Conservation (phyloP, 2,329 filamentous ascomycete species). For the Zymoseptoria brevis region DNA sequence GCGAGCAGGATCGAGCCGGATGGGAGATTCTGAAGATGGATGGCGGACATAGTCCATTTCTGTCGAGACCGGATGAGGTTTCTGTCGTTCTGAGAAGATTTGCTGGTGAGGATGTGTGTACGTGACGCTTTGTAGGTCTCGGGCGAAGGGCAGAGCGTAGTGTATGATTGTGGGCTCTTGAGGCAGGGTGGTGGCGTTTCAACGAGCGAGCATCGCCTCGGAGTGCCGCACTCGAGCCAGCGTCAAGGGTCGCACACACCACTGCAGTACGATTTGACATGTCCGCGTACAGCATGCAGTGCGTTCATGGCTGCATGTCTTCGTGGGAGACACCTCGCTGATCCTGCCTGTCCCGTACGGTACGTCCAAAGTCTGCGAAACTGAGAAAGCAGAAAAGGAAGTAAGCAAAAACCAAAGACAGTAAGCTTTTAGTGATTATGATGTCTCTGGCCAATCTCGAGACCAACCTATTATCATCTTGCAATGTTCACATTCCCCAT, state of each 20-base stretch:
- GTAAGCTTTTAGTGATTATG: background rate
- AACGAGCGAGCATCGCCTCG: no score
- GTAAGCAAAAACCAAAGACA: background rate
- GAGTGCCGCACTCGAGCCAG: background rate
- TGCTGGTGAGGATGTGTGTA: conserved; percentile 1
- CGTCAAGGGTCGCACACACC: background rate
- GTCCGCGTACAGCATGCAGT: background rate
- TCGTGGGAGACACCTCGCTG: background rate
- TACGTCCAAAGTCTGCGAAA: background rate
- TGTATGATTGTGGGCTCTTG: no score
- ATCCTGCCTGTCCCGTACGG: background rate
- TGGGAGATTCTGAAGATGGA: conserved; percentile 9
- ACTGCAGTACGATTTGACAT: background rate
- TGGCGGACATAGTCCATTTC: conserved; percentile 14
- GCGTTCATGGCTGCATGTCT: background rate
- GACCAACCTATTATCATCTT: background rate
- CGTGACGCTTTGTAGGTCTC: background rate
- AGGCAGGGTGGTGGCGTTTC: no score
- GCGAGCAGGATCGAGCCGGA: conserved; percentile 2
- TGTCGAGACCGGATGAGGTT: conserved; percentile 12
- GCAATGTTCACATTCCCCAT: background rate
- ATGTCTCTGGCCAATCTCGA: background rate
- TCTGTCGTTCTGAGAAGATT: conserved; percentile 5
- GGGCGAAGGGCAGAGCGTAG: no score
- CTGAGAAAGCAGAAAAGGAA: background rate